Percentiles rank a stretch among this genome's conserved stretches.
Evolutionary conservation across 768 basidiomycete species (phyloP).

Genomic region (Naganishia vaughanmartiniae): DNA sequence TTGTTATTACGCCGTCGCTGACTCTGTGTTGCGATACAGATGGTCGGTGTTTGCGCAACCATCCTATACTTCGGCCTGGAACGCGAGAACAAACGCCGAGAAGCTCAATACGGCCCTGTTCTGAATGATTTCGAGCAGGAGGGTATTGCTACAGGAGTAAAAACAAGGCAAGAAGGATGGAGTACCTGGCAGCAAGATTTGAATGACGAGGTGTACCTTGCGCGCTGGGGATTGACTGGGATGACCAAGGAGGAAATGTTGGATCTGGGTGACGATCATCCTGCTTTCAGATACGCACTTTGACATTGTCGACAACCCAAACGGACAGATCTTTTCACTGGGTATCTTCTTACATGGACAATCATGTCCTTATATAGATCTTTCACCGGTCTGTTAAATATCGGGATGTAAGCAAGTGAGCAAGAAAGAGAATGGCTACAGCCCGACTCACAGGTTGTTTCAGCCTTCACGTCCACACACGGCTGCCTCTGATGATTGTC

Average conservation of each 20-base stretch:
- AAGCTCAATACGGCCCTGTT: slow-evolving; percentile 46
- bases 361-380: too few relatives aligned
- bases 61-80: slow-evolving; percentile 45
- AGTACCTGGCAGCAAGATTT: slow-evolving; percentile 30
- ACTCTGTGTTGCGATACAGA: slow-evolving; percentile 7
- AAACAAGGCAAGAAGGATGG: slow-evolving; percentile 28
- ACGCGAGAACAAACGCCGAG: slow-evolving; percentile 52
- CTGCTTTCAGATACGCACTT: slow-evolving; percentile 40
- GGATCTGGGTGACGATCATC: slow-evolving; percentile 47
- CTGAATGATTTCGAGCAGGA: neutral
- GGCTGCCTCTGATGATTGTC: too few relatives aligned
- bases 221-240: slow-evolving; percentile 43
- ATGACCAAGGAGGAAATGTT: slow-evolving; percentile 46
- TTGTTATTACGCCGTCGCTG: neutral
- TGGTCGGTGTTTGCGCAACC: slow-evolving; percentile 39
- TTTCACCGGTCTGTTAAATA: too few relatives aligned
- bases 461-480: too few relatives aligned
- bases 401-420: too few relatives aligned
- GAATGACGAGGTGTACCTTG: slow-evolving; percentile 36
- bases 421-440: too few relatives aligned
- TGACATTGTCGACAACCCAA: neutral
- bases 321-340: neutral
- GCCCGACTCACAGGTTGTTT: too few relatives aligned
- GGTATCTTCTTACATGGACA: too few relatives aligned
- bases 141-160: neutral